Evolutionary conservation across 768 basidiomycete species (phyloP).

Genomic region (Clitopilus passeckerianus): DNA sequence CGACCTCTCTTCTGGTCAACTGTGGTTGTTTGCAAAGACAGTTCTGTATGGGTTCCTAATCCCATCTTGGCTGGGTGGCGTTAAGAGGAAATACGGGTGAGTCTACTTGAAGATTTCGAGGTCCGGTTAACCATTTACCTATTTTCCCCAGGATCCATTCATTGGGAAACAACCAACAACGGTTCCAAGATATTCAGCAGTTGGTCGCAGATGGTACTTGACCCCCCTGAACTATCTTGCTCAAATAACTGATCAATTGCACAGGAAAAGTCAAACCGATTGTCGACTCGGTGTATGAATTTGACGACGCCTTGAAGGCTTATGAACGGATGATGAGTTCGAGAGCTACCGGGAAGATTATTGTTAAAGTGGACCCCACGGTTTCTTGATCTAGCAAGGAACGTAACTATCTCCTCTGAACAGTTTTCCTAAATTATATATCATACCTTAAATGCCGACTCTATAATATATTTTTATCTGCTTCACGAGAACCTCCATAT

Average conservation of each 20-base stretch:
- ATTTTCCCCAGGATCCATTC: constrained; percentile 24
- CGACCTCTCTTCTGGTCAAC: constrained; percentile 20
- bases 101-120: background rate
- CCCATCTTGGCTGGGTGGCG: constrained; percentile 48
- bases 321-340: constrained; percentile 56
- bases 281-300: constrained; percentile 56
- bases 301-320: constrained; percentile 53
- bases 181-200: constrained; percentile 28
- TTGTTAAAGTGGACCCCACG: constrained; percentile 26
- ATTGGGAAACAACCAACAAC: constrained; percentile 23
- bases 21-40: constrained; percentile 25
- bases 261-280: constrained; percentile 46
- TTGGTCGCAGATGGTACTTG: constrained; percentile 37
- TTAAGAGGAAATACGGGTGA: constrained; percentile 40
- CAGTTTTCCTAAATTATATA: too few species aligned
- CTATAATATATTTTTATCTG: too few species aligned
- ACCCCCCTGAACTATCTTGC: background rate
- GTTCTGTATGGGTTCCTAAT: constrained; percentile 28
- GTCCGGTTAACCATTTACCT: too few species aligned
- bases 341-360: constrained; percentile 61
- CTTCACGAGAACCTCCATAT: background rate
- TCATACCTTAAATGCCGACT: too few species aligned
- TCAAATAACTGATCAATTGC: background rate
- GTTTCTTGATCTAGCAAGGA: background rate
- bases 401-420: too few species aligned